Conservation (phyloP, 176 grass and related monocot genomes). For the Themeda triandra region DNA sequence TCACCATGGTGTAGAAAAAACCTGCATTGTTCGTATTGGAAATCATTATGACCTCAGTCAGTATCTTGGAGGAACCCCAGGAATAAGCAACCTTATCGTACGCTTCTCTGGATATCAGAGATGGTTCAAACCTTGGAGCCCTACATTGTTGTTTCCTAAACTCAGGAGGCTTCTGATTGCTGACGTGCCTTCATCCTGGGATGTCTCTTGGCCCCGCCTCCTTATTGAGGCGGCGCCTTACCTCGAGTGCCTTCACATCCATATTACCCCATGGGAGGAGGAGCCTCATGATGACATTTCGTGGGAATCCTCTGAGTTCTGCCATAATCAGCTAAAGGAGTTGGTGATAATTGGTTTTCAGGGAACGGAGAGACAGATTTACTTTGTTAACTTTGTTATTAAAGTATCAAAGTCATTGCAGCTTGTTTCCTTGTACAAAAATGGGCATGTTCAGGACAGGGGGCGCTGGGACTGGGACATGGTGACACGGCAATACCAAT, state of each 20-base stretch:
- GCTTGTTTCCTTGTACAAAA: neutral
- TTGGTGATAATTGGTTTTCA: neutral
- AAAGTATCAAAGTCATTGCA: neutral
- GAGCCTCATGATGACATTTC: neutral
- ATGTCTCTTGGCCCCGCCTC: too few species aligned
- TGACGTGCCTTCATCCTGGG: too few species aligned
- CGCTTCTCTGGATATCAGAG: slow-evolving; percentile 9
- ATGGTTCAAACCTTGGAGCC: neutral
- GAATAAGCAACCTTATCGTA: neutral
- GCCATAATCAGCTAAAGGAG: neutral
- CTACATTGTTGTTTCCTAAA: neutral
- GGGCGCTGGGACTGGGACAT: slow-evolving; percentile 4
- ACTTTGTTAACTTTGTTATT: slow-evolving; percentile 7
- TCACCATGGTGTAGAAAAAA: neutral
- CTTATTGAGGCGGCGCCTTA: neutral
- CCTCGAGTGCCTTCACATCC: slow-evolving; percentile 5
- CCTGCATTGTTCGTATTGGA: too few species aligned
- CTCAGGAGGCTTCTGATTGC: too few species aligned
- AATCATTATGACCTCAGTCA: neutral
- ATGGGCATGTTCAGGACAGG: neutral
- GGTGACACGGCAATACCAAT: neutral
- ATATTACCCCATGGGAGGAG: neutral
- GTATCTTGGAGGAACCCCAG: neutral
- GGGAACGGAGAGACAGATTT: slow-evolving; percentile 14
- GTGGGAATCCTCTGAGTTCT: neutral